A percentile compares a stretch with the other conserved stretches of the same genome.
Evolutionary conservation across 805 yeast genomes (phyloP).

Genomic region (Metschnikowia shivogae): DNA sequence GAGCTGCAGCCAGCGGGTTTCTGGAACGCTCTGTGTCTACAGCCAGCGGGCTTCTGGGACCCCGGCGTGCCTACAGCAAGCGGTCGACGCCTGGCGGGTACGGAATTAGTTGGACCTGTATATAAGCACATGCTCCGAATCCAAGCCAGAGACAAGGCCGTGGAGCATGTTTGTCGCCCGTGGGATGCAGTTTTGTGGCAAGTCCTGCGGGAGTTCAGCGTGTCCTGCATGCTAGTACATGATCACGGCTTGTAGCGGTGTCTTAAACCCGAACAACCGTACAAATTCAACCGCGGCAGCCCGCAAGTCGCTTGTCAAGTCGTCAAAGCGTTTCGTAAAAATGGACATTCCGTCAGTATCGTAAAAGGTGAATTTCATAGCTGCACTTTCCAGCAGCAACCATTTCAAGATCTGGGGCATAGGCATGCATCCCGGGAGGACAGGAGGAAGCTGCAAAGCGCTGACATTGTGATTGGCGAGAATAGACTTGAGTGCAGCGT

Average conservation of each 20-base stretch:
- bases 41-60: too few species aligned
- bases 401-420: conserved; percentile 40
- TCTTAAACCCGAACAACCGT: conserved; percentile 41
- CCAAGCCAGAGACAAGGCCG: too few species aligned
- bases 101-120: too few species aligned
- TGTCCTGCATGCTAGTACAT: neutral
- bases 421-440: conserved; percentile 51
- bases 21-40: too few species aligned
- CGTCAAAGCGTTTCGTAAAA: conserved; percentile 20
- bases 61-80: too few species aligned
- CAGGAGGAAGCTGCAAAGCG: conserved; percentile 30
- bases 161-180: too few species aligned
- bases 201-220: neutral
- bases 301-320: conserved; percentile 19
- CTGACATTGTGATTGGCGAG: conserved; percentile 11
- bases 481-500: conserved; percentile 13
- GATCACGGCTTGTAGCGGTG: conserved; percentile 5
- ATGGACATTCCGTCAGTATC: conserved; percentile 18
- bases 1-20: too few species aligned
- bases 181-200: too few species aligned
- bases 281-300: conserved; percentile 38
- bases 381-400: conserved; percentile 14
- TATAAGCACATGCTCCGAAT: too few species aligned
- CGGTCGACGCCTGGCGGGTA: too few species aligned
- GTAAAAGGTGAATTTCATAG: conserved; percentile 10